Percentiles rank a stretch among this genome's conserved stretches.
phyloP scores from a whole-genome alignment of 108 stramenopile genomes.

The Phaeodactylum tricornutum region DNA sequence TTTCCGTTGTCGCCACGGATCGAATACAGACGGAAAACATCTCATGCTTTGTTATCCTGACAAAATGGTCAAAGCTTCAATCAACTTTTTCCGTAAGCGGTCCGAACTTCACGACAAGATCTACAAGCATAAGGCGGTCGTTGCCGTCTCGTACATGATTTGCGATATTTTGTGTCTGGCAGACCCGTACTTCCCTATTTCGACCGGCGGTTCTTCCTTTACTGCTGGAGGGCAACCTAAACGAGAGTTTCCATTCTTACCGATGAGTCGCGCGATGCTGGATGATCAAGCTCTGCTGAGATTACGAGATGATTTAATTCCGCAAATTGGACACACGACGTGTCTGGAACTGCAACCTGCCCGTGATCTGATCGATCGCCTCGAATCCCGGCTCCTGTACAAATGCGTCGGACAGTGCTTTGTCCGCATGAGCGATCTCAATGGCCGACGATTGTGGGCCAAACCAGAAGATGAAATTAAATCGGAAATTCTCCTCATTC shows the following conservation, averaged over 20 bases:
- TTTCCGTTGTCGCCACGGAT: slow-evolving; percentile 25
- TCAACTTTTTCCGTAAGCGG: slow-evolving; percentile 67
- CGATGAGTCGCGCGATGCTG: slow-evolving; percentile 53
- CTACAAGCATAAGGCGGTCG: slow-evolving; percentile 78
- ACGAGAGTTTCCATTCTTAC: slow-evolving; percentile 17
- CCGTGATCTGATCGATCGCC: slow-evolving; percentile 1
- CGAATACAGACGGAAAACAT: slow-evolving; percentile 24
- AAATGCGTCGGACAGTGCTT: slow-evolving; percentile 4
- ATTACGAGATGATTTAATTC: slow-evolving; percentile 49
- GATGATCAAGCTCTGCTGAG: slow-evolving; percentile 32
- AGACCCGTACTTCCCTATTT: slow-evolving; percentile 45
- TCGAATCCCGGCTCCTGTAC: not conserved
- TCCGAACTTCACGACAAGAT: slow-evolving; percentile 62
- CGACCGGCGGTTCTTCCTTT: not conserved
- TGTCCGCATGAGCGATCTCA: slow-evolving; percentile 6
- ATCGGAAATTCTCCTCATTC: slow-evolving; percentile 12
- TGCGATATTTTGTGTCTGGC: slow-evolving; percentile 63
- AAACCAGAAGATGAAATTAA: slow-evolving; percentile 13
- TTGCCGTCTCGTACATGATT: slow-evolving; percentile 63
- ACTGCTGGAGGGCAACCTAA: not conserved
- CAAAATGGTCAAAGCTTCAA: slow-evolving; percentile 46
- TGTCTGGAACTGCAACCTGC: slow-evolving; percentile 38
- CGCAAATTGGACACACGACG: slow-evolving; percentile 30
- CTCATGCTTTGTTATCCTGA: slow-evolving; percentile 84
- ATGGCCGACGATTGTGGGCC: slow-evolving; percentile 7